Base-by-base conservation (phyloP, 1,284 basidiomycete species). In the Tilletia setariae region DNA sequence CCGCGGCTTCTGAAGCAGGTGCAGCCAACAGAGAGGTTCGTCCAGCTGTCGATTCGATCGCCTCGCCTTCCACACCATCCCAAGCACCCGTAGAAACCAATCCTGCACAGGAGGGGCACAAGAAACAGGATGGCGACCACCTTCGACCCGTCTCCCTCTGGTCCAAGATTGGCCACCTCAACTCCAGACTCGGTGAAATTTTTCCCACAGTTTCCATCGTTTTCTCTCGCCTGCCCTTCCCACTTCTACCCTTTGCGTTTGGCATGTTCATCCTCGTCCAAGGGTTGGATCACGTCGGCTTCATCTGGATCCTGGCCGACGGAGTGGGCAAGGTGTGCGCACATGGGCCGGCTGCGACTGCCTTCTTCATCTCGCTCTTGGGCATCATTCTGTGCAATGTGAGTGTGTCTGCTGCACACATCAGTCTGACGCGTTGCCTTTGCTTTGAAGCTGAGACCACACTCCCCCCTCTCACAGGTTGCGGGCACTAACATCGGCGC, bases 401-500 rank as follows among this genome's bases (percentile, higher is more conserved):
- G 68, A 80, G 87, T 84, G 3, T 25, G 21, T 49, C 21, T 44
- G 47, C 47, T 49, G 47, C n/a, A 19, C 47, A 49, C n/a, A n/a
- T n/a, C n/a, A n/a, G n/a, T n/a, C n/a, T n/a, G n/a, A n/a, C n/a
- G n/a, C n/a, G 19, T 49, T 21, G 19, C 6, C n/a, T 62, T 6
- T 3, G 40, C 11, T 42, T 64, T 70, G 66, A 42, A 59, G 16
- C 19, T 15, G 2, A 19, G n/a, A 11, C 43, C 63, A 59, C 35
- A 28, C 44, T 66, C 25, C 53, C 53, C 25, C 46, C 32, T 53
- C 19, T 44, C 63, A 68, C 43, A 74, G 40, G 72, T 94, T 63
- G 89, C 91, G 25, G 94, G 94, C 0, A 97, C 94, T 11, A 97
- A 97, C 82, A 97, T 98, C 68, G 95, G 94, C 49, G 91, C 93